Base-by-base conservation (phyloP, 805 yeast species). In the Schwanniomyces occidentalis region DNA sequence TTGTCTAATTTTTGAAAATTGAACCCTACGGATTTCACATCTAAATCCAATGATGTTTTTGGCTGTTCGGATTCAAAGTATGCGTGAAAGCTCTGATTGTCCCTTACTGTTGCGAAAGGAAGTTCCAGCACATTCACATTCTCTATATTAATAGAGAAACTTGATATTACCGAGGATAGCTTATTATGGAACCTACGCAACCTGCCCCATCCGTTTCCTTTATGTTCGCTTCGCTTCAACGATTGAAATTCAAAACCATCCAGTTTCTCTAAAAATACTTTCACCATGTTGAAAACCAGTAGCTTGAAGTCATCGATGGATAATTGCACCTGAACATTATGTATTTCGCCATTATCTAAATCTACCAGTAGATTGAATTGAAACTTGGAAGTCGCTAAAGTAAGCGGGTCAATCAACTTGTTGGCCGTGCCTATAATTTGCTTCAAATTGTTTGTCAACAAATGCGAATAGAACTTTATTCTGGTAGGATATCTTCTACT, bases 91-190 rank as follows among this genome's bases (percentile, higher is more conserved):
- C 50, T 29, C 16, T 45, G 48, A 27, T 51, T 52, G 21, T 48
- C 48, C 7, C 40, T 36, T 8, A 56, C 42, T 8, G 60, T 51
- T 1, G 56, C 49, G 32, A 62, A 58, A 1, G 70, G 70, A 12
- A 64, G 50, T 10, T 59, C 63, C 12, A 37, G 27, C 3, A 64
- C 24, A 8, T 37, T 34, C 7, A 50, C 35, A 32, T 58, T 59
- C 35, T 61, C 63, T 8, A 57, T 34, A 26, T 56, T 54, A 5
- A 64, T 15, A 6, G 60, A 49, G 2, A 59, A 28, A 21, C 60
- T 60, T 6, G 51, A 42, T 4, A 63, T 27, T 1, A 50, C 37
- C 6, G 46, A 27, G 37, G 58, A 54, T 1, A 61, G 24, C n/a
- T 41, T 45, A 23, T 40, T 44, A 35, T 54, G 55, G 16, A 45